Evolutionary conservation across 805 yeast genomes (phyloP), one percentile per base, ranked within the genome.

Genomic region (Barnettozyma wickerhamii): DNA sequence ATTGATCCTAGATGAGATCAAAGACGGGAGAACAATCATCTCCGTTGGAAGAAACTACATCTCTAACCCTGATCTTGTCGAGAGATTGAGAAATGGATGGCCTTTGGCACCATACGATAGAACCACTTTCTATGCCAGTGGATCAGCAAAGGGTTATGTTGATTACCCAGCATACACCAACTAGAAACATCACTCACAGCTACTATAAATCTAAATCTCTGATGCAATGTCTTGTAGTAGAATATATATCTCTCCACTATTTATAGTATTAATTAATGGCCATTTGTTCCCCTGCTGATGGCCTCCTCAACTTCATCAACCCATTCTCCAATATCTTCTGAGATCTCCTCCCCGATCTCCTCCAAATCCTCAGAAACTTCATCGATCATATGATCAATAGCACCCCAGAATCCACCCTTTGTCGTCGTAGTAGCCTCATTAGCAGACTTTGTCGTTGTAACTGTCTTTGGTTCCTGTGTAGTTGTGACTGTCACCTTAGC

Each of bases 41-140:
- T 74, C 63, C 53, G 58, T 39, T 37, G 53, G 66, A 7, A 60
- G 76, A 51, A 57, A 56, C 46, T 71, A 43, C 45, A 68, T 62
- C 13, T 60, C 75, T 1, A 72, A 72, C 47, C 76, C 75, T 7
- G 75, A 71, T 51, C 58, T 71, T 15, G 58, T 56, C 3, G 21
- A 53, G 7, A 56, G 74, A 41, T 58, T 71, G 30, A 52, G 57
- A 31, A 55, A 66, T n/a, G 74, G 71, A 2, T 38, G 15, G 13
- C 51, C 53, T 12, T 58, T 72, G 47, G 52, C 51, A 12, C 48
- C 45, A 2, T 64, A 63, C 35, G 55, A 62, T 32, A 54, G 71
- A 47, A 34, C 46, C 9, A 65, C 69, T 75, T 17, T 43, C 45
- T 23, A 38, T 53, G 9, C 45, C 46, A 27, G 40, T 28, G 26